phyloP scores from a whole-genome alignment of 345 rosid genomes.

The Brassica napus region Da-Ae NC_063439.1:15664001-15664500 shows the following conservation, averaged over 20 bases:
- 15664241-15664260: neutral
- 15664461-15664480: neutral
- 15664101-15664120: slow-evolving; percentile 93
- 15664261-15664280: slow-evolving; percentile 6
- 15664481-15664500: neutral
- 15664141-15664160: neutral
- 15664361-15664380: neutral
- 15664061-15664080: slow-evolving; percentile 79
- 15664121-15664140: slow-evolving; percentile 82
- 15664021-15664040: slow-evolving; percentile 24
- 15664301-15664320: neutral
- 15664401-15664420: neutral
- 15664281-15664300: neutral
- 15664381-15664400: neutral
- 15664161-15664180: neutral
- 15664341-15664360: neutral
- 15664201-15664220: neutral
- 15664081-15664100: slow-evolving; percentile 82
- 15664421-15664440: slow-evolving; percentile 4
- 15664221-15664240: neutral
- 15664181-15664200: neutral
- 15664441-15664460: neutral
- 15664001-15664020: slow-evolving; percentile 27
- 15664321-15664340: slow-evolving; percentile 11
- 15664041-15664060: slow-evolving; percentile 68